Evolutionary conservation across 2,329 filamentous ascomycete genomes (phyloP), one percentile per base, ranked within the genome.

Genomic region (Exutisphaerella laricina): DNA sequence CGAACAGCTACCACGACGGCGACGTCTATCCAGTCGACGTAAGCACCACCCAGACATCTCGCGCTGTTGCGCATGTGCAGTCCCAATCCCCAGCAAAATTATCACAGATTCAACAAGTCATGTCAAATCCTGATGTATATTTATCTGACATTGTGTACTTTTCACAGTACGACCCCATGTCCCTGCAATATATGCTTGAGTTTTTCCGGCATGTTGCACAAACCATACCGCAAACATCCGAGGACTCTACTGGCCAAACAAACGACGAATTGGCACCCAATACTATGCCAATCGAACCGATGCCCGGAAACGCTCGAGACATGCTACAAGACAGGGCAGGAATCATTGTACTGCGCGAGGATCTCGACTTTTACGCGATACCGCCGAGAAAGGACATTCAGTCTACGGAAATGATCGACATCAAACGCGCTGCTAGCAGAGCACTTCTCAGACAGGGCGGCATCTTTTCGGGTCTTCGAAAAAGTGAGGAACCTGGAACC

Each of bases 11-110:
- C 65, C 80, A 88, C 51, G 92, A 97, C 58, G 85, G 85, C 55
- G 90, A 97, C 65, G 85, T 94, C 48, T 94, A 97, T 58, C 88
- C 92, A 66, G 90, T 98, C 61, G 92, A 98, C 75, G 92, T 98
- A 75, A 74, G 88, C 51, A 51, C 52, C 38, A 43, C 57, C 39
- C 52, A 38, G 5, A 31, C 28, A 38, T 39, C 46, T 39, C 58
- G 43, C 51, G 45, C 54, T 20, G 51, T 65, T 28, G 57, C 62
- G 43, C 62, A 63, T 45, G 54, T 62, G 45, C 46, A 47, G 49
- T 16, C 48, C 44, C 51, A 51, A 18, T 40, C 49, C 13, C 41
- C 56, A 39, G 57, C 59, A 51, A 61, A 61, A 28, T 49, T 67
- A 31, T 56, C 64, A 46, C 64, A 65, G 43, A 66, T 71, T 23